Evolutionary conservation across 768 basidiomycete species (phyloP), one percentile per base, ranked within the genome.

Genomic region (Hortiboletus campestris): DNA sequence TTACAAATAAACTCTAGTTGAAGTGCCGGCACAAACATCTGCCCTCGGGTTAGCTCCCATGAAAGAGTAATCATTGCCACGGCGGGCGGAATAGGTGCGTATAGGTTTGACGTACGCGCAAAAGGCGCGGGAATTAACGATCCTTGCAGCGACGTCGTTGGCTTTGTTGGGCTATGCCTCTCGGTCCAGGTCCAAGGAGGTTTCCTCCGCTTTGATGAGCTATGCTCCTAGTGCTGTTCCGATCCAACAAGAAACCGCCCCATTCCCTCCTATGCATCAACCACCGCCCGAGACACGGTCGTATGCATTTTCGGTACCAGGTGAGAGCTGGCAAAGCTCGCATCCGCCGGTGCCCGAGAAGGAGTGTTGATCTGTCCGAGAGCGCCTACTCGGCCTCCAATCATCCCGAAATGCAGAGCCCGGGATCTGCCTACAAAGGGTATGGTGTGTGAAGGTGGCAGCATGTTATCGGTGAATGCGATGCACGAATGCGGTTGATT

Each of bases 11-110:
- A 46, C 38, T 16, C 46, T 32, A 16, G 29, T 38, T 41, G 17
- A 14, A 64, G 55, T 46, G 22, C 16, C 3, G 44, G 39, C 22
- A 49, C 28, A 9, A 41, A 63, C 16, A 4, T 66, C 25, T 64
- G 60, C 14, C 43, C 29, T 32, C 59, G 54, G 60, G 29, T 29
- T 13, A 28, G n/a, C n/a, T 19, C 10, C 6, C 51, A 59, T 22
- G 28, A n/a, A n/a, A n/a, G 35, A 4, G 19, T 65, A 5, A 8
- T 13, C 1, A 12, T 46, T n/a, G 53, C 54, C 13, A 14, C 31
- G 7, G 43, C n/a, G n/a, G n/a, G 53, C 9, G 51, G 46, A 35
- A 31, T 36, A 35, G 45, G 60, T 65, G 44, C 13, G 53, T 36
- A 46, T 28, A 6, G 25, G 25, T 25, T 25, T 6, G 25, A 25